Evolutionary conservation across 2,329 filamentous ascomycete genomes (phyloP).

Genomic region (Apiospora pterosperma): DNA sequence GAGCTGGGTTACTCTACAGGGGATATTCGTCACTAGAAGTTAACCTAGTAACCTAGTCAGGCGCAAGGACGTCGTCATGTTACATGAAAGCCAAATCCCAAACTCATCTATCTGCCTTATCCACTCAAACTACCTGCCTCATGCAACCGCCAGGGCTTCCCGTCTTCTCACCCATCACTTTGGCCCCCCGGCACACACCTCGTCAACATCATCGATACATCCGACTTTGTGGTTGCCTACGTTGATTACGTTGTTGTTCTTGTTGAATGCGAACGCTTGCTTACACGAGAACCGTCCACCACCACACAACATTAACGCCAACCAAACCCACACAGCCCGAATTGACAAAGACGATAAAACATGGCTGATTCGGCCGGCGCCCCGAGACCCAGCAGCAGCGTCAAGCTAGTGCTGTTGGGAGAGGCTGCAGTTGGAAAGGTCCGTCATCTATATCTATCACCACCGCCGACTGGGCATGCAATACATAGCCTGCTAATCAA

Average conservation of each 20-base stretch:
- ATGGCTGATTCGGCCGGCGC: slow-evolving; percentile 74
- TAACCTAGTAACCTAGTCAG: not conserved
- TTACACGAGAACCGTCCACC: not conserved
- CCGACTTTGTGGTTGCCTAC: not conserved
- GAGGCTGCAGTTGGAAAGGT: slow-evolving; percentile 99
- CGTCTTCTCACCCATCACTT: slow-evolving; percentile 3
- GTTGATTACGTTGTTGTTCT: not conserved
- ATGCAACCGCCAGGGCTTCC: not conserved
- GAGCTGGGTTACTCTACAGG: not conserved
- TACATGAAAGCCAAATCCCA: slow-evolving; percentile 7
- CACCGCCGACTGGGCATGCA: not conserved
- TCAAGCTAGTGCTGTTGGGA: slow-evolving; percentile 96
- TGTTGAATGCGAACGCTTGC: not conserved
- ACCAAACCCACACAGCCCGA: not conserved
- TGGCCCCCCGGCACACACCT: not conserved
- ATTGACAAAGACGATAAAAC: slow-evolving; percentile 10
- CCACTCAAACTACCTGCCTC: not conserved
- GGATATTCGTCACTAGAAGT: too few species aligned
- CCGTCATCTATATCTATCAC: slow-evolving; percentile 21
- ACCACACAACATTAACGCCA: not conserved
- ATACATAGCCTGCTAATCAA: not conserved
- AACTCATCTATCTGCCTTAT: slow-evolving; percentile 4
- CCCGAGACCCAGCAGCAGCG: slow-evolving; percentile 97
- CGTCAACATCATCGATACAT: not conserved
- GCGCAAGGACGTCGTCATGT: slow-evolving; percentile 5